A percentile compares a stretch with the other conserved stretches of the same genome.
phyloP scores from a whole-genome alignment of 371 early-diverging fungal genomes.

The Circinella umbellata region DNA sequence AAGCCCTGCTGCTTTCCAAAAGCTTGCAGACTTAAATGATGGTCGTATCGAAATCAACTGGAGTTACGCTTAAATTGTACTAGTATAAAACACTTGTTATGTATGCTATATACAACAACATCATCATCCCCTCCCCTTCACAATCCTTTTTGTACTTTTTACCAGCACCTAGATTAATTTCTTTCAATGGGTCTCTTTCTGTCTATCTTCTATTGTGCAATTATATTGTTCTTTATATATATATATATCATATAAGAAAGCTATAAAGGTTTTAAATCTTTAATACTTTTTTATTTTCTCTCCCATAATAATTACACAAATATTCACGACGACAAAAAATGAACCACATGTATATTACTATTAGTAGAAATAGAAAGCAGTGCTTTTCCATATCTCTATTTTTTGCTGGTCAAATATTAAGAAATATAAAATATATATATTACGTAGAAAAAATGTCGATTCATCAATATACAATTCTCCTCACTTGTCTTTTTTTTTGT shows the following conservation, averaged over 20 bases:
- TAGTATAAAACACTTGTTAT: neutral
- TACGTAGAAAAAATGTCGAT: neutral
- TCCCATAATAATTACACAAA: too few relatives aligned
- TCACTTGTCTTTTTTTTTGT: neutral
- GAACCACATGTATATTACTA: neutral
- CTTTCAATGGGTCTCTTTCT: neutral
- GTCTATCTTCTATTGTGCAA: neutral
- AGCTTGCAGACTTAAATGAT: conserved; percentile 33
- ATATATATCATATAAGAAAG: too few relatives aligned
- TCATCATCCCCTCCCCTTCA: neutral
- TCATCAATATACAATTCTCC: neutral
- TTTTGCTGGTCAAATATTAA: conserved; percentile 2
- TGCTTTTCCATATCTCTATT: neutral
- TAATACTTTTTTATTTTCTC: too few relatives aligned
- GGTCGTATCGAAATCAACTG: conserved; percentile 53
- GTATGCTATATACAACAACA: neutral
- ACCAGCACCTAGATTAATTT: too few relatives aligned
- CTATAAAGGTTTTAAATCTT: too few relatives aligned
- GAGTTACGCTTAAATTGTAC: conserved; percentile 17
- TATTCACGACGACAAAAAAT: too few relatives aligned
- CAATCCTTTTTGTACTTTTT: neutral
- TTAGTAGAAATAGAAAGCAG: conserved; percentile 8
- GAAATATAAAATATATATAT: neutral
- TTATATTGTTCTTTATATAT: neutral
- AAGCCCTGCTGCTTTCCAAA: conserved; percentile 51